Evolutionary conservation across 345 rosid species (phyloP), one percentile per base, ranked within the genome.

Genomic region (Punica granatum): DNA sequence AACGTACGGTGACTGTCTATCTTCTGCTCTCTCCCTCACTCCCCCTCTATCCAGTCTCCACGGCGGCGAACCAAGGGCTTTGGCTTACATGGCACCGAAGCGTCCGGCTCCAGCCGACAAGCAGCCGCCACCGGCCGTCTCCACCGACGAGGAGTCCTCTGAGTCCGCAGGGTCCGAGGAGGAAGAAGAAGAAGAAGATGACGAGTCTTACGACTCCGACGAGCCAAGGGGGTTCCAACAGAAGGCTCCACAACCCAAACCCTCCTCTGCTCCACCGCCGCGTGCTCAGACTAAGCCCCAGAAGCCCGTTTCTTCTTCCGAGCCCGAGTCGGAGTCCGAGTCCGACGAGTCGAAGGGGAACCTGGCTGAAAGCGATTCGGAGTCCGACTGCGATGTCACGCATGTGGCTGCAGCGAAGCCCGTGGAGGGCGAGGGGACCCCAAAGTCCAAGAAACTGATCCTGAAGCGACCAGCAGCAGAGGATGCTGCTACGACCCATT

Each of bases 321-420:
- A 48, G 53, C 6, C n/a, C 4, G 53, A 48, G 3, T 48, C 53
- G 23, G 53, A 48, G 44, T 65, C 75, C n/a, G 76, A 53, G 3
- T 63, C 76, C 2, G 71, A 25, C 43, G 65, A 30, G 25, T 23
- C 71, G 41, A n/a, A n/a, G n/a, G n/a, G n/a, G n/a, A n/a, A n/a
- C n/a, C n/a, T n/a, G n/a, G n/a, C n/a, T n/a, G n/a, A n/a, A n/a
- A n/a, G n/a, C 4, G 75, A 51, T 0, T 64, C 73, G 23, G 73
- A 63, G 25, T n/a, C 68, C 15, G 69, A 23, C 31, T 51, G 49
- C 53, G 49, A 15, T 23, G 59, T 53, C 53, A 48, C 56, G 9
- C 68, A 64, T 54, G 21, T 53, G 37, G 64, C 41, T 37, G 41
- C 65, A 6, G 26, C 66, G 31, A 69, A 42, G 36, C 58, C 65